Conservation (phyloP, 1,139 yeast genomes). For the Diutina neorugosa region DNA sequence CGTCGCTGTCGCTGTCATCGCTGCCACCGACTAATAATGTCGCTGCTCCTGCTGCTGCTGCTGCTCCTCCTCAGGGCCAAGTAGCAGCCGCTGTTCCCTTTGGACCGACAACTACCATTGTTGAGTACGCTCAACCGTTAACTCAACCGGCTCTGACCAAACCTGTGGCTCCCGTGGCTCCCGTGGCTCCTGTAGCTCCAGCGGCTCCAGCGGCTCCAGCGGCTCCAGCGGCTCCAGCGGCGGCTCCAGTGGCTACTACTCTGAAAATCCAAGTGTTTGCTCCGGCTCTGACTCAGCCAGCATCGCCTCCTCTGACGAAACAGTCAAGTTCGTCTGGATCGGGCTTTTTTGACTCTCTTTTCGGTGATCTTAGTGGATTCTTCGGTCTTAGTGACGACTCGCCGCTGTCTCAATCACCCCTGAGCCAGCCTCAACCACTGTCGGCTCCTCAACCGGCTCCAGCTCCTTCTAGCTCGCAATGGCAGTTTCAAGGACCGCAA, state of each 20-base stretch:
- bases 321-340: not conserved
- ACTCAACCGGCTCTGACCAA: conserved; percentile 5
- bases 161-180: conserved; percentile 5
- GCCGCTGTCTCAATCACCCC: not conserved
- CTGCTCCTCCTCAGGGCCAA: not conserved
- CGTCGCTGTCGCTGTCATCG: not conserved
- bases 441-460: not conserved
- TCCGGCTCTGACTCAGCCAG: not conserved
- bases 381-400: not conserved
- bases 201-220: not conserved
- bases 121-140: not conserved
- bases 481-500: not conserved
- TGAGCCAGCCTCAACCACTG: not conserved
- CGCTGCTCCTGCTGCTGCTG: not conserved
- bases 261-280: not conserved
- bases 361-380: not conserved
- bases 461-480: not conserved
- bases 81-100: not conserved
- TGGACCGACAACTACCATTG: not conserved
- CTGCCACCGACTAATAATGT: not conserved
- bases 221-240: not conserved
- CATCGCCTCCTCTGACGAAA: not conserved
- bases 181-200: not conserved
- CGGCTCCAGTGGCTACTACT: not conserved
- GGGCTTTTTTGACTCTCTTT: not conserved